These are phyloP conservation scores for Spathaspora arborariae DNA, from an alignment of 805 yeast genomes.

Conservation along the genomic window DNA sequence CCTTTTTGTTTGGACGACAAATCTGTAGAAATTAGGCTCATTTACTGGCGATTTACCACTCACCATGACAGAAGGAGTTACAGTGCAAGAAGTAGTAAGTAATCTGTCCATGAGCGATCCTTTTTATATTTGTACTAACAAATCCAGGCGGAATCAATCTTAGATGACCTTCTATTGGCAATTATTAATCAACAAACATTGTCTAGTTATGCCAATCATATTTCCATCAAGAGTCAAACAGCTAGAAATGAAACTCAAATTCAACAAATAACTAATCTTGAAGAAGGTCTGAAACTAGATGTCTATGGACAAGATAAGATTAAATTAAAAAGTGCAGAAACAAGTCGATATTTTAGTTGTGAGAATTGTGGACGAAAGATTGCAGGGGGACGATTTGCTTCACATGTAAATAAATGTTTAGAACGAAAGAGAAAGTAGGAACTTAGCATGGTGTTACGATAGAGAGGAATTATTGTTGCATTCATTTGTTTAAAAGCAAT, in stretches of 20 bases:
- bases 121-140: background rate
- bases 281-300: slow-evolving; percentile 29
- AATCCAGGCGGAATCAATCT: slow-evolving; percentile 34
- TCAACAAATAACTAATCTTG: slow-evolving; percentile 11
- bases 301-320: slow-evolving; percentile 49
- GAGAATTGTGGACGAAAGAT: slow-evolving; percentile 79
- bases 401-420: slow-evolving; percentile 85
- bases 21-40: background rate
- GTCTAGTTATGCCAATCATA: slow-evolving; percentile 18
- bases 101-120: background rate
- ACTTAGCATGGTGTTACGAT: too few relatives aligned
- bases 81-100: background rate
- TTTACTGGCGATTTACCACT: background rate
- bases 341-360: slow-evolving; percentile 67
- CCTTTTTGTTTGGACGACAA: background rate
- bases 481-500: too few relatives aligned
- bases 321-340: slow-evolving; percentile 41
- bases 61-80: background rate
- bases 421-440: slow-evolving; percentile 52
- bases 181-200: slow-evolving; percentile 30
- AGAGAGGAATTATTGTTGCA: background rate
- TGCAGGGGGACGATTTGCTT: slow-evolving; percentile 90
- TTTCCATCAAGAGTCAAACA: slow-evolving; percentile 16
- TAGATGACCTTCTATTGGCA: slow-evolving; percentile 29
- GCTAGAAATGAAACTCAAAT: slow-evolving; percentile 3